Percentiles rank a stretch among this genome's conserved stretches.
These are phyloP conservation scores for Chaetomium globosum DNA, from an alignment of 2,329 filamentous ascomycete genomes.

Conservation along the genomic window DNA sequence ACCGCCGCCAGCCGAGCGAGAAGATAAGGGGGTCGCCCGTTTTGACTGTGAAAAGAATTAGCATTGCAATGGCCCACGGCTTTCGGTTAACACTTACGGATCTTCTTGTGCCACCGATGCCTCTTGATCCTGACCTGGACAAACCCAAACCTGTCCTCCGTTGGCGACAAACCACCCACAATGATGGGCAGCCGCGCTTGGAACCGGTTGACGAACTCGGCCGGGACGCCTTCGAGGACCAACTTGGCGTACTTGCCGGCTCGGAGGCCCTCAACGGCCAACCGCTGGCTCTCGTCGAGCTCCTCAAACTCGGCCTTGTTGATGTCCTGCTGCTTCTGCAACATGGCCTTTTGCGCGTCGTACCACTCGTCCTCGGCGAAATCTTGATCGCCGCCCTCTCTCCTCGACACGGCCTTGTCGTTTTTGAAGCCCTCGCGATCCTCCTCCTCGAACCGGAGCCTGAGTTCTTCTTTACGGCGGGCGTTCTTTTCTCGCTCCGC, in stretches of 20 bases:
- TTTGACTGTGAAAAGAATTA: slow-evolving; percentile 60
- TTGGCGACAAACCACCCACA: slow-evolving; percentile 86
- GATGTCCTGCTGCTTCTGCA: slow-evolving; percentile 95
- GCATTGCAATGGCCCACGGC: neutral
- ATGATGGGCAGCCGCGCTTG: slow-evolving; percentile 80
- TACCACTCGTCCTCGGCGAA: slow-evolving; percentile 99
- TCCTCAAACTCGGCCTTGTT: slow-evolving; percentile 91
- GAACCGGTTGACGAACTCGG: slow-evolving; percentile 85
- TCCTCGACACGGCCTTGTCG: slow-evolving; percentile 76
- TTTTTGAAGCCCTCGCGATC: slow-evolving; percentile 95
- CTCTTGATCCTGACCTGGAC: slow-evolving; percentile 96
- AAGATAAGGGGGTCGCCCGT: slow-evolving; percentile 97
- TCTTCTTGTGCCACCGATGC: slow-evolving; percentile 99
- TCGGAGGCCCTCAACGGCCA: slow-evolving; percentile 84
- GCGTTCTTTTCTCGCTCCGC: slow-evolving; percentile 91
- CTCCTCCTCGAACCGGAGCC: slow-evolving; percentile 93
- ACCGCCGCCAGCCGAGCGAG: slow-evolving; percentile 92
- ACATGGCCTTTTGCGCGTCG: slow-evolving; percentile 88
- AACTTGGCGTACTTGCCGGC: slow-evolving; percentile 93
- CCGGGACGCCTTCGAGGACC: slow-evolving; percentile 83
- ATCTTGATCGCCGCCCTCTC: slow-evolving; percentile 71
- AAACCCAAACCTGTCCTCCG: slow-evolving; percentile 93
- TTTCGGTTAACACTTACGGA: slow-evolving; percentile 49
- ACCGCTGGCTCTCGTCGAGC: slow-evolving; percentile 80
- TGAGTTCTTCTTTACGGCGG: slow-evolving; percentile 88